These are phyloP conservation scores for Fraxinus angustifolia DNA, from an alignment of 305 asterid species.

Conservation along the genomic window DNA sequence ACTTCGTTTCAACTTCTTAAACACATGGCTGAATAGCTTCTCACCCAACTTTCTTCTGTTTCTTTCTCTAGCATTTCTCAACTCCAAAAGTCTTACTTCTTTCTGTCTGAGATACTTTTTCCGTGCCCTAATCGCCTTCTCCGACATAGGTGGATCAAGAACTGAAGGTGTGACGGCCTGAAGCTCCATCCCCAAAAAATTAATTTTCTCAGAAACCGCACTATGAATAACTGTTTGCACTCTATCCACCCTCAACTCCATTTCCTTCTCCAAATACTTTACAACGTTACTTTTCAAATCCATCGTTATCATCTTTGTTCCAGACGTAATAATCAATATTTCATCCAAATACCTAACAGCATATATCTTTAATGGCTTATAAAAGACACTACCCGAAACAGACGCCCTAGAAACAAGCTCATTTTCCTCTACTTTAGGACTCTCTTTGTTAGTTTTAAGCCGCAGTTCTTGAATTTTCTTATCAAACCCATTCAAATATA, in stretches of 20 bases:
- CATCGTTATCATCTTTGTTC: constrained; percentile 61
- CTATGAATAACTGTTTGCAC: constrained; percentile 65
- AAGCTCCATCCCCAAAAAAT: constrained; percentile 90
- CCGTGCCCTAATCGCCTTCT: constrained; percentile 81
- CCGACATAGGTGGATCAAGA: constrained; percentile 59
- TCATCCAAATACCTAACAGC: constrained; percentile 83
- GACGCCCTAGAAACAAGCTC: constrained; percentile 35
- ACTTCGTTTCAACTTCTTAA: constrained; percentile 57
- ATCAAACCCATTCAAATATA: constrained; percentile 66
- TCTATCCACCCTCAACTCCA: constrained; percentile 60
- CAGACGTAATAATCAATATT: constrained; percentile 68
- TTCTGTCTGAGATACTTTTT: constrained; percentile 81
- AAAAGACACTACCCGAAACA: constrained; percentile 33
- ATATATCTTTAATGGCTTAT: constrained; percentile 70
- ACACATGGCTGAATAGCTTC: constrained; percentile 58
- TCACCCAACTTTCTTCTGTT: constrained; percentile 73
- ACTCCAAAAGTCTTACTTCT: constrained; percentile 65
- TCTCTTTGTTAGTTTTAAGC: constrained; percentile 38
- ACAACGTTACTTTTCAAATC: constrained; percentile 58
- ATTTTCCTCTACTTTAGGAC: constrained; percentile 40
- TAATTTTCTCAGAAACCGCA: constrained; percentile 76
- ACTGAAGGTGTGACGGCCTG: constrained; percentile 82
- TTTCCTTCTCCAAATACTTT: constrained; percentile 40
- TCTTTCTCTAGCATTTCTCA: constrained; percentile 73
- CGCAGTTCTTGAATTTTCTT: constrained; percentile 65